These are phyloP conservation scores for Entophlyctis luteolus DNA, from an alignment of 192 early-diverging fungal species.

Conservation along the genomic window DNA sequence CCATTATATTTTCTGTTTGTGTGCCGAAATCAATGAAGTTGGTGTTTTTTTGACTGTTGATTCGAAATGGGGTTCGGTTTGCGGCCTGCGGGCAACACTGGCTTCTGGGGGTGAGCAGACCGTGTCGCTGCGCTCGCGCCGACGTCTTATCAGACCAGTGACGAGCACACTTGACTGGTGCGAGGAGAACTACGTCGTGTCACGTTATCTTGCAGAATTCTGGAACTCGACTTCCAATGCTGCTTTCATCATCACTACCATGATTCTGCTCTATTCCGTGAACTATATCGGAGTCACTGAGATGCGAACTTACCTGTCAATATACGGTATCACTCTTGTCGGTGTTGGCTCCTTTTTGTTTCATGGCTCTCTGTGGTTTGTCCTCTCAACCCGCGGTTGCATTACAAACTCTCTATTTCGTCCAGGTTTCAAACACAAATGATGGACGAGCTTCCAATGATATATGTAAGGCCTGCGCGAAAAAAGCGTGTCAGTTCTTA, in stretches of 20 bases:
- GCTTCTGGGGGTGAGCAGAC: constrained; percentile 20
- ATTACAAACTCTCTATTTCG: neutral
- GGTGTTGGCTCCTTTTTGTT: constrained; percentile 72
- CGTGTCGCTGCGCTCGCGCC: neutral
- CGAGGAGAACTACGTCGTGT: constrained; percentile 59
- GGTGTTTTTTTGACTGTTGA: no score
- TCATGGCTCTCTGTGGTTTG: constrained; percentile 69
- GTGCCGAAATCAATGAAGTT: neutral
- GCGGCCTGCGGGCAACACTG: constrained; percentile 20
- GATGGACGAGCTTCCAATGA: constrained; percentile 75
- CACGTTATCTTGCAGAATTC: constrained; percentile 72
- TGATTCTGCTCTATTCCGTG: neutral
- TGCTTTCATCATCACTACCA: constrained; percentile 11
- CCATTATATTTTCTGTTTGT: neutral
- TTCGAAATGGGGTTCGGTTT: constrained; percentile 31
- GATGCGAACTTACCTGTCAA: constrained; percentile 5
- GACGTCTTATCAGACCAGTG: neutral
- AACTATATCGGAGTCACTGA: neutral
- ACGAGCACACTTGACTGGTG: constrained; percentile 29
- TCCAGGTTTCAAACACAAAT: constrained; percentile 18
- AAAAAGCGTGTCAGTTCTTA: neutral
- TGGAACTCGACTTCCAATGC: constrained; percentile 74
- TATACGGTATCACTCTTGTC: constrained; percentile 39
- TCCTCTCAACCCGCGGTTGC: no score
- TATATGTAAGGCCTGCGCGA: constrained; percentile 11